Percentiles rank a stretch among this genome's conserved stretches.
Conservation (phyloP, 192 early-diverging fungal genomes). For the Phlyctochytrium bullatum region DNA sequence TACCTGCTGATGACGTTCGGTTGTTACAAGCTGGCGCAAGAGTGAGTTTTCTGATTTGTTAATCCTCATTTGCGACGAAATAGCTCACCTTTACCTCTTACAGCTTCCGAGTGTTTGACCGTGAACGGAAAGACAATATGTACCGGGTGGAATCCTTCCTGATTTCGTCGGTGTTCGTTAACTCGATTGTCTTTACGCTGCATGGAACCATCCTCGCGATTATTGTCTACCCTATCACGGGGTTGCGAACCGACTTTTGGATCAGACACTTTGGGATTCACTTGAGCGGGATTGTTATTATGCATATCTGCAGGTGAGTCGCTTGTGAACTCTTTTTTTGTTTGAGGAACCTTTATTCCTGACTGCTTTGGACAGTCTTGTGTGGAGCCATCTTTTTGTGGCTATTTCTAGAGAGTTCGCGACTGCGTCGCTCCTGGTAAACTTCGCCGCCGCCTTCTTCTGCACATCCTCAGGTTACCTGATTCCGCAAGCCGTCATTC, state of each 20-base stretch:
- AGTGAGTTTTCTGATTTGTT: conserved; percentile 26
- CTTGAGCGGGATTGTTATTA: conserved; percentile 15
- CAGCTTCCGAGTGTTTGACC: conserved; percentile 49
- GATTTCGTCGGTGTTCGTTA: conserved; percentile 35
- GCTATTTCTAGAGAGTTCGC: conserved; percentile 44
- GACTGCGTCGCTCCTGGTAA: conserved; percentile 38
- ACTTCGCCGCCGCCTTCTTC: conserved; percentile 38
- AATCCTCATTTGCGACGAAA: background rate
- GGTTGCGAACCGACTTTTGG: conserved; percentile 36
- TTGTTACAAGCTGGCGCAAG: conserved; percentile 37
- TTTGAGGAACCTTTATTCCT: background rate
- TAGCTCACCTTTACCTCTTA: background rate
- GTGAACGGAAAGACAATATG: conserved; percentile 48
- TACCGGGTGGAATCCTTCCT: conserved; percentile 46
- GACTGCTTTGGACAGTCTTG: conserved; percentile 21
- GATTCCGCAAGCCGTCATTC: conserved; percentile 36
- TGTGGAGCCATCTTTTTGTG: conserved; percentile 35
- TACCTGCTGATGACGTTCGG: conserved; percentile 46
- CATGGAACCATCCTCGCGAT: conserved; percentile 28
- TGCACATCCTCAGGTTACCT: conserved; percentile 39
- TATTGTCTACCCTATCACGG: conserved; percentile 45
- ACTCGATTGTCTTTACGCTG: conserved; percentile 30
- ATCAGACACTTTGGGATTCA: conserved; percentile 37
- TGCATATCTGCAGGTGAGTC: conserved; percentile 31
- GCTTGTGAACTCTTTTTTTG: conserved; percentile 1